Percentiles rank a stretch among this genome's conserved stretches.
Conservation (phyloP, 441 rosid species). For the Adansonia grandidieri region DNA sequence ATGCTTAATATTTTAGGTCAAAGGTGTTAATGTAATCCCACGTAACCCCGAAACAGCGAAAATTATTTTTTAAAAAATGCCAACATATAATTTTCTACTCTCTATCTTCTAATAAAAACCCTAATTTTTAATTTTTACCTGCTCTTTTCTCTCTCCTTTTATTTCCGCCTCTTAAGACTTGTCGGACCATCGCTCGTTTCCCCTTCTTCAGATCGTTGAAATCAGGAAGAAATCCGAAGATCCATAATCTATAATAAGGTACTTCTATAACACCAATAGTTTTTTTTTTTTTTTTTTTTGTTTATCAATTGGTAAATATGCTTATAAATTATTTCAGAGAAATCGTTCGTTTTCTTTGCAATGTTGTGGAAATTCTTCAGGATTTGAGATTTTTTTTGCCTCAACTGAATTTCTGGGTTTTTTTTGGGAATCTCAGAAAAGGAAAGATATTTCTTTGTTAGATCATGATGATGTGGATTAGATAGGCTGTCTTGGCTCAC, state of each 20-base stretch:
- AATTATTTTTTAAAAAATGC: background rate
- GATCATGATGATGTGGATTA: conserved; percentile 29
- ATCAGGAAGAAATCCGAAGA: conserved; percentile 13
- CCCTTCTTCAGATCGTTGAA: conserved; percentile 33
- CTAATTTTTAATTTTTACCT: background rate
- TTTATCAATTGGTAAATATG: background rate
- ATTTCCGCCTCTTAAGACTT: background rate
- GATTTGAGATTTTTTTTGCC: background rate
- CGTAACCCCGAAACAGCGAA: background rate
- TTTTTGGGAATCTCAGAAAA: background rate
- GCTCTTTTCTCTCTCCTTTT: background rate
- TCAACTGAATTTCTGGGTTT: conserved; percentile 15
- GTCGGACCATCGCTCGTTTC: conserved; percentile 25
- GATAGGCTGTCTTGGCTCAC: background rate
- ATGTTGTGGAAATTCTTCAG: conserved; percentile 13
- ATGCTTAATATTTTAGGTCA: too few species aligned
- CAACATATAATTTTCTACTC: background rate
- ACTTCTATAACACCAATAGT: background rate
- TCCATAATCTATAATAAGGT: conserved; percentile 44
- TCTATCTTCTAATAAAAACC: background rate
- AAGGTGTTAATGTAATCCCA: too few species aligned
- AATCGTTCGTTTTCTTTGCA: background rate
- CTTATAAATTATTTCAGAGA: background rate
- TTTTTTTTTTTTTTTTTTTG: background rate
- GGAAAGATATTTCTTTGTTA: background rate